These are phyloP conservation scores for Batrachochytrium dendrobatidis DNA, from an alignment of 371 early-diverging fungal species.

Conservation along the genomic window DNA sequence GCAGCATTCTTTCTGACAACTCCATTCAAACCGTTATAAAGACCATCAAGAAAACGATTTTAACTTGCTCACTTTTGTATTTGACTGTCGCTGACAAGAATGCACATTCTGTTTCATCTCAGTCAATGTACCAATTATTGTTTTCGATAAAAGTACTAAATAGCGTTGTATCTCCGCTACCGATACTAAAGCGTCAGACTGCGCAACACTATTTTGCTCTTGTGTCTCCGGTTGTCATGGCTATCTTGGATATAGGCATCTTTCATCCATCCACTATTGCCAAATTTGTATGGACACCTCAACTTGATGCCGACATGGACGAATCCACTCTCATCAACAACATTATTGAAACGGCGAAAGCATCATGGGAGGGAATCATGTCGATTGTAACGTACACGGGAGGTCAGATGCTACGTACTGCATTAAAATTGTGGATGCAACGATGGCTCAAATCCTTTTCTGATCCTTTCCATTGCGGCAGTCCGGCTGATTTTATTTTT, in stretches of 20 bases:
- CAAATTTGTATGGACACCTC: neutral
- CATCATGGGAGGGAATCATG: neutral
- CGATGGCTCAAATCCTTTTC: neutral
- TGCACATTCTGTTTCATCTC: too few species aligned
- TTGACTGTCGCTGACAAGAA: too few species aligned
- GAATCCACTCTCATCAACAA: neutral
- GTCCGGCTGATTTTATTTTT: neutral
- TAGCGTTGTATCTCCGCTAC: neutral
- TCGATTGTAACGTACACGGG: neutral
- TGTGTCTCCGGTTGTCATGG: neutral
- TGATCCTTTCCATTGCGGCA: constrained; percentile 1
- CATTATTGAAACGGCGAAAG: neutral
- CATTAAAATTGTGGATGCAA: neutral
- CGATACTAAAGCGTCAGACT: neutral
- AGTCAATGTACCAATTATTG: too few species aligned
- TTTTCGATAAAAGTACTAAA: neutral
- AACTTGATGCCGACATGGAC: neutral
- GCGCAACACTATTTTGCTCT: neutral
- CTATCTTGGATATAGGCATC: neutral
- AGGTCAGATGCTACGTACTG: neutral
- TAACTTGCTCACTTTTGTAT: neutral
- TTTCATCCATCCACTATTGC: neutral
- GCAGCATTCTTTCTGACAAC: neutral
- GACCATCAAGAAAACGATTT: neutral
- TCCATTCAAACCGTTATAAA: neutral